phyloP scores from a whole-genome alignment of 257 asterid genomes.

The Solanum phureja region DNA sequence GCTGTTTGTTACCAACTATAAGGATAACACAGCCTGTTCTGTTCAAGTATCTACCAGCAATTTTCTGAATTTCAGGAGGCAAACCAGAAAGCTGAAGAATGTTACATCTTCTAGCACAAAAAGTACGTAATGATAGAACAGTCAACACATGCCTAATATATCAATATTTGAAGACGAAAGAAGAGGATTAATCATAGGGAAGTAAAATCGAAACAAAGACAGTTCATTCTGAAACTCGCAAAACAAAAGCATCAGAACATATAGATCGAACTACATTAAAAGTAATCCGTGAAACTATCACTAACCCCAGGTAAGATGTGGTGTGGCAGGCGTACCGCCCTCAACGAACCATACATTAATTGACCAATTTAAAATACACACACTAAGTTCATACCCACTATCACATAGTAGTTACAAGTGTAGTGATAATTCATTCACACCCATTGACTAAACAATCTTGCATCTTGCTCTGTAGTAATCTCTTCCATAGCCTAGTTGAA shows the following conservation, averaged over 20 bases:
- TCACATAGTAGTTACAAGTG: neutral
- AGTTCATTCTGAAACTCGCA: neutral
- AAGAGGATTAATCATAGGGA: neutral
- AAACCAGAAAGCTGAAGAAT: neutral
- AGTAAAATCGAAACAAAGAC: neutral
- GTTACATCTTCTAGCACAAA: neutral
- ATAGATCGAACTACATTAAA: neutral
- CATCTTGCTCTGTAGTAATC: neutral
- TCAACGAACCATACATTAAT: neutral
- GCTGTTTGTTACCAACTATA: neutral
- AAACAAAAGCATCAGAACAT: neutral
- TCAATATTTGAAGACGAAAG: neutral
- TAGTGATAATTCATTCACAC: neutral
- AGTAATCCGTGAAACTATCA: neutral
- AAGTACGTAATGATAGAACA: neutral
- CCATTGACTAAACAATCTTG: neutral
- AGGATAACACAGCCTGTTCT: neutral
- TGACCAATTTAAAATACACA: neutral
- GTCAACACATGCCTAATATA: neutral
- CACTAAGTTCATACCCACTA: neutral
- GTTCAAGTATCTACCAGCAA: neutral
- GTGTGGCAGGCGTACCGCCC: neutral
- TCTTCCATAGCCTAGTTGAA: neutral
- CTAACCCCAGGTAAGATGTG: neutral
- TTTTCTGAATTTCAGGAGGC: neutral